phyloP scores from a whole-genome alignment of 2,329 filamentous ascomycete species.

The Fusarium sp. region DNA sequence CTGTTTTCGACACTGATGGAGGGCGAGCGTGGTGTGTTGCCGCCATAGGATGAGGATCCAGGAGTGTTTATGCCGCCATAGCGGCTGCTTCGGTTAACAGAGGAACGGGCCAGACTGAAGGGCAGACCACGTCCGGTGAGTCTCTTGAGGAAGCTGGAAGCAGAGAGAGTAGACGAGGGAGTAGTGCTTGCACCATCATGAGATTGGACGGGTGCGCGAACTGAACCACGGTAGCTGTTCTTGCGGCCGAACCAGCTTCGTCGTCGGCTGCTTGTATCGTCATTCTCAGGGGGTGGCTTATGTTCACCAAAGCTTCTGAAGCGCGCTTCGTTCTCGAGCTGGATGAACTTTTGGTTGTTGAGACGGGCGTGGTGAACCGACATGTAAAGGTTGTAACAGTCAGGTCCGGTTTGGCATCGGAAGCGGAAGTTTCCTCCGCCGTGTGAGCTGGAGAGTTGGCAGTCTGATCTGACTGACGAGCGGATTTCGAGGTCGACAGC shows the following conservation, averaged over 20 bases:
- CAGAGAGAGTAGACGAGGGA: slow-evolving; percentile 69
- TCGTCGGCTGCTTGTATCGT: slow-evolving; percentile 59
- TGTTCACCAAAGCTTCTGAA: slow-evolving; percentile 77
- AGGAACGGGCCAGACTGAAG: slow-evolving; percentile 87
- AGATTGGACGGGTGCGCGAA: slow-evolving; percentile 72
- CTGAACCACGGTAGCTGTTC: slow-evolving; percentile 73
- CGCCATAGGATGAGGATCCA: slow-evolving; percentile 63
- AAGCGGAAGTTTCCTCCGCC: slow-evolving; percentile 86
- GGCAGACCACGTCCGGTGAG: slow-evolving; percentile 76
- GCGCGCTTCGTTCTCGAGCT: slow-evolving; percentile 72
- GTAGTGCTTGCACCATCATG: slow-evolving; percentile 79
- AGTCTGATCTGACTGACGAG: slow-evolving; percentile 80
- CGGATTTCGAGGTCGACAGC: slow-evolving; percentile 94
- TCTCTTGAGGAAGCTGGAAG: slow-evolving; percentile 82
- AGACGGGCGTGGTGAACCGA: slow-evolving; percentile 90
- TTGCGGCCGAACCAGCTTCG: slow-evolving; percentile 71
- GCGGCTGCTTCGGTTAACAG: slow-evolving; percentile 68
- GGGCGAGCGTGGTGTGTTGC: slow-evolving; percentile 64
- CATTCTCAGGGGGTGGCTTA: slow-evolving; percentile 61
- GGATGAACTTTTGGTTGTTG: slow-evolving; percentile 89
- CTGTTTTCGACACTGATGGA: slow-evolving; percentile 66
- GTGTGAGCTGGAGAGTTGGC: slow-evolving; percentile 71
- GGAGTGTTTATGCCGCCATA: slow-evolving; percentile 71
- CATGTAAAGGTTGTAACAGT: slow-evolving; percentile 85
- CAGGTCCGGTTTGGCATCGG: slow-evolving; percentile 78